Evolutionary conservation across 768 basidiomycete genomes (phyloP).

Genomic region (Pleurotus platypus): DNA sequence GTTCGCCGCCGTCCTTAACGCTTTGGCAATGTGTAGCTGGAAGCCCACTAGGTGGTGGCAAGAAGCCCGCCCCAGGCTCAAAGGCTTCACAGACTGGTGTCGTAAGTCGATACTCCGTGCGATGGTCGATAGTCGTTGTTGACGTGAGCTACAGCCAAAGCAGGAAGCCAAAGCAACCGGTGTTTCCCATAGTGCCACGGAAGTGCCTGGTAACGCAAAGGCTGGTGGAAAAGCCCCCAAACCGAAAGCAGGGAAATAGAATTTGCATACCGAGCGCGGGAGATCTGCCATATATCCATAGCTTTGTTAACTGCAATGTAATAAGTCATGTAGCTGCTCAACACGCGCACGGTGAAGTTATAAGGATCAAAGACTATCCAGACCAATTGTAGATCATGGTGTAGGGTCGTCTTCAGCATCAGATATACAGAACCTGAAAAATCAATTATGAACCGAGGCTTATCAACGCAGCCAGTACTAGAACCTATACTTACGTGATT

Average conservation of each 20-base stretch:
- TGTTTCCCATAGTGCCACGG: neutral
- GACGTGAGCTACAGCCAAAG: neutral
- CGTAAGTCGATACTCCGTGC: neutral
- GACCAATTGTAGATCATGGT: too few species aligned
- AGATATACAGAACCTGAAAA: too few species aligned
- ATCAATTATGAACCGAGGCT: too few species aligned
- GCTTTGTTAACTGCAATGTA: too few species aligned
- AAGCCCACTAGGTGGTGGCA: neutral
- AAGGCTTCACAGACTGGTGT: neutral
- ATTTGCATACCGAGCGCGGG: neutral
- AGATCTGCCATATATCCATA: too few species aligned
- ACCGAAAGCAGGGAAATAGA: conserved; percentile 1
- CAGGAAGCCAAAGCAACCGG: conserved; percentile 2
- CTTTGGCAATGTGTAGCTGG: neutral
- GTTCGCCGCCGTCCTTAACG: neutral
- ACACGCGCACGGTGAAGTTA: too few species aligned
- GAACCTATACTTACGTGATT: too few species aligned
- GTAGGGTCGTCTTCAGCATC: too few species aligned
- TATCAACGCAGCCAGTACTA: too few species aligned
- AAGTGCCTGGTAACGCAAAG: neutral
- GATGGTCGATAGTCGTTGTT: neutral
- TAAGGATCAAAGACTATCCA: too few species aligned
- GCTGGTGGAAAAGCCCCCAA: neutral
- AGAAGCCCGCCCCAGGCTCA: neutral
- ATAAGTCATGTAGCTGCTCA: too few species aligned